These are phyloP conservation scores for Lactarius quietus DNA, from an alignment of 768 basidiomycete species.

Conservation along the genomic window DNA sequence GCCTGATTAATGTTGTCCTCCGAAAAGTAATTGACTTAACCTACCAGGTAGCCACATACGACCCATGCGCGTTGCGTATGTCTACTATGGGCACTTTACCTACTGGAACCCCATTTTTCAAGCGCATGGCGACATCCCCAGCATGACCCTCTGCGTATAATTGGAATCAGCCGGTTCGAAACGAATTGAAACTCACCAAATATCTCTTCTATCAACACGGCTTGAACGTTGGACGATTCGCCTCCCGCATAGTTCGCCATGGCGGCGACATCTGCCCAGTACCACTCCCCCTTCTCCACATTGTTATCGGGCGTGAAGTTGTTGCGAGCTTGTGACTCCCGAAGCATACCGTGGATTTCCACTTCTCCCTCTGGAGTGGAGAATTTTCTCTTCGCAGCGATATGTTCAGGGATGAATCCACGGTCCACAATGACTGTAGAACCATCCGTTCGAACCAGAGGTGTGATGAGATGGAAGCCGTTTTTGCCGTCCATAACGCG, in stretches of 20 bases:
- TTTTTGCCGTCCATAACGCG: slow-evolving; percentile 84
- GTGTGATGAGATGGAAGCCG: slow-evolving; percentile 87
- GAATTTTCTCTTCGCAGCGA: slow-evolving; percentile 37
- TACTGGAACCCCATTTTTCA: slow-evolving; percentile 75
- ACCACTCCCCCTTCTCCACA: slow-evolving; percentile 79
- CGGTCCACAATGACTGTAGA: slow-evolving; percentile 89
- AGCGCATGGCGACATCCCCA: slow-evolving; percentile 58
- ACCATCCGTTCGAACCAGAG: slow-evolving; percentile 73
- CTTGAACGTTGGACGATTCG: slow-evolving; percentile 66
- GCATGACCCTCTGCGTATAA: slow-evolving; percentile 72
- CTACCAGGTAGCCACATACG: slow-evolving; percentile 94
- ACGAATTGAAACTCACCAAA: slow-evolving; percentile 57
- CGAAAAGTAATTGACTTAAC: slow-evolving; percentile 20
- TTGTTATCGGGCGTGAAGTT: slow-evolving; percentile 87
- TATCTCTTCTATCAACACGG: slow-evolving; percentile 87
- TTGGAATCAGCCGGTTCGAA: background rate
- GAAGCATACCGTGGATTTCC: slow-evolving; percentile 81
- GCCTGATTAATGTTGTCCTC: background rate
- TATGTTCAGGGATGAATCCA: slow-evolving; percentile 75
- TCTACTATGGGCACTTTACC: slow-evolving; percentile 82
- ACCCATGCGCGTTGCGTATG: slow-evolving; percentile 88
- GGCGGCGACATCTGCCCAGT: slow-evolving; percentile 80
- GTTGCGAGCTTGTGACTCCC: slow-evolving; percentile 70
- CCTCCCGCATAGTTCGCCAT: slow-evolving; percentile 82
- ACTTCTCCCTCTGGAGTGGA: slow-evolving; percentile 52